Percentiles rank a stretch among this genome's conserved stretches.
Evolutionary conservation across 2,329 filamentous ascomycete genomes (phyloP).

Genomic region (Scortechinia acanthostroma): DNA sequence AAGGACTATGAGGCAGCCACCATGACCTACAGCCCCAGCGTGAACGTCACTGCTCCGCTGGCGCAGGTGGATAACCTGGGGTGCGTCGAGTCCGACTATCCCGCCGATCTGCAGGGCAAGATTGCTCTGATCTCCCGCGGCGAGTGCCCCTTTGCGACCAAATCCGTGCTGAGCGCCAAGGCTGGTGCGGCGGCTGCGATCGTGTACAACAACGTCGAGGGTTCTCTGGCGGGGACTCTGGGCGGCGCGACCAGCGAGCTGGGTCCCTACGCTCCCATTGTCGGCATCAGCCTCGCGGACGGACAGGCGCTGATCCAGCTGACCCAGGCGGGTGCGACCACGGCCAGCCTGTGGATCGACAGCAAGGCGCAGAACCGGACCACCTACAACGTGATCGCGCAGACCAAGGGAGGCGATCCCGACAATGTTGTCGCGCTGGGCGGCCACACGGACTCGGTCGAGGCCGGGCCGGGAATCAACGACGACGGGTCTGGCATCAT

Average conservation of each 20-base stretch:
- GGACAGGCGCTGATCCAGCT: constrained; percentile 19
- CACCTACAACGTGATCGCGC: constrained; percentile 34
- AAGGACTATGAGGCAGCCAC: constrained; percentile 14
- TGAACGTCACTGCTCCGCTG: constrained; percentile 15
- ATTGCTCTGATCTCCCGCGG: constrained; percentile 56
- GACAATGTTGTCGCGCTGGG: constrained; percentile 31
- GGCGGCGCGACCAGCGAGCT: constrained; percentile 28
- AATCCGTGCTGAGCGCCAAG: constrained; percentile 43
- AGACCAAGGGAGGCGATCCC: constrained; percentile 32
- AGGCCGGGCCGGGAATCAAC: constrained; percentile 34
- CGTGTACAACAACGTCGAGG: constrained; percentile 56
- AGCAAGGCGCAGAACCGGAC: constrained; percentile 25
- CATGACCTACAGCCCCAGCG: constrained; percentile 18
- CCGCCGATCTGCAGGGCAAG: constrained; percentile 28
- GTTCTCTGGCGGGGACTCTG: constrained; percentile 42
- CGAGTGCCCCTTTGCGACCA: constrained; percentile 46
- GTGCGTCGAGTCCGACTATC: constrained; percentile 19
- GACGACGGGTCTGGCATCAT: constrained; percentile 34
- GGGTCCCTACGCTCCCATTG: constrained; percentile 13
- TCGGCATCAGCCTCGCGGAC: constrained; percentile 15
- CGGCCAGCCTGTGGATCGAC: constrained; percentile 22
- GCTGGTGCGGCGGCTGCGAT: constrained; percentile 49
- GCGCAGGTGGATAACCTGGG: constrained; percentile 14
- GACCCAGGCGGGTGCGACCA: constrained; percentile 17
- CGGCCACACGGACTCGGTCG: constrained; percentile 32